A percentile compares a stretch with the other conserved stretches of the same genome.
Conservation (phyloP, 805 yeast species). For the Cyberlindnera sargentensis region DNA sequence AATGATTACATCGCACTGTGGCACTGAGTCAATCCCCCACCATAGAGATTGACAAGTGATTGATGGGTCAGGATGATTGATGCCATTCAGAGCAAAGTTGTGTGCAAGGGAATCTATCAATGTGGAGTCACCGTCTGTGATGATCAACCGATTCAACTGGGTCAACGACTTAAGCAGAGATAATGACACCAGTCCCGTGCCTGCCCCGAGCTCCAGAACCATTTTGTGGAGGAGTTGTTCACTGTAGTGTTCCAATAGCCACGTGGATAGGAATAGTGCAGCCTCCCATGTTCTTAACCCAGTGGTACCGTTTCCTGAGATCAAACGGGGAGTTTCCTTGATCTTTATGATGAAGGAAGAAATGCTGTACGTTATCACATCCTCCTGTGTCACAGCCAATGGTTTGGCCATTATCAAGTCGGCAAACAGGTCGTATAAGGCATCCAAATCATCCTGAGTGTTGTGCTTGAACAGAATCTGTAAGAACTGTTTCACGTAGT, state of each 20-base stretch:
- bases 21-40: constrained; percentile 49
- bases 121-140: constrained; percentile 65
- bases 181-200: constrained; percentile 77
- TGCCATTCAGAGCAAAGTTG: constrained; percentile 41
- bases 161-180: constrained; percentile 12
- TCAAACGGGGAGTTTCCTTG: constrained; percentile 54
- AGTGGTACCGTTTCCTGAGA: constrained; percentile 76
- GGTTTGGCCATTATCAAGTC: constrained; percentile 21
- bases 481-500: constrained; percentile 43
- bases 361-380: constrained; percentile 27
- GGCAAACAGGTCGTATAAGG: constrained; percentile 28
- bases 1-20: constrained; percentile 37
- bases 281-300: constrained; percentile 96
- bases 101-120: constrained; percentile 40
- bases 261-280: constrained; percentile 57
- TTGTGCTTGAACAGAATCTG: constrained; percentile 31
- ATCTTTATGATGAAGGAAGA: constrained; percentile 26
- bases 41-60: constrained; percentile 37
- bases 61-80: constrained; percentile 13
- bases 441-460: constrained; percentile 32
- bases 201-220: constrained; percentile 77
- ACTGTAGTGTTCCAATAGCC: constrained; percentile 24
- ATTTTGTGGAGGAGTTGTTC: constrained; percentile 17
- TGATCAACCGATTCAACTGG: constrained; percentile 25
- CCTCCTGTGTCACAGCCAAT: constrained; percentile 23